Conservation (phyloP, 2,329 filamentous ascomycete genomes). For the Lizonia empirigonia region DNA sequence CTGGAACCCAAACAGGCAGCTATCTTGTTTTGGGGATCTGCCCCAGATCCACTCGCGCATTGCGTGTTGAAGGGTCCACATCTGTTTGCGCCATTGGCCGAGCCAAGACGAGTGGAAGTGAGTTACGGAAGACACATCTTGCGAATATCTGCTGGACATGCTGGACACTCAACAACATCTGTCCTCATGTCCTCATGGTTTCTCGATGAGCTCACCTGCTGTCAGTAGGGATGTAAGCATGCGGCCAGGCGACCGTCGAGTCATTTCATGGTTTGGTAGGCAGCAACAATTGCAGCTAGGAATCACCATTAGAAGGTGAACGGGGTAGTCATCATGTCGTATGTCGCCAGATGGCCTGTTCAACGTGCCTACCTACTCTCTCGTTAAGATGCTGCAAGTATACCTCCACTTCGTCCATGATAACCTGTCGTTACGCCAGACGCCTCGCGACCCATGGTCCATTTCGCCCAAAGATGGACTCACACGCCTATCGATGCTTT, state of each 20-base stretch:
- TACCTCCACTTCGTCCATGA: background rate
- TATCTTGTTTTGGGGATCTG: slow-evolving; percentile 29
- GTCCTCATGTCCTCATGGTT: background rate
- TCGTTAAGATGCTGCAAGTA: background rate
- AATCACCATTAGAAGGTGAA: background rate
- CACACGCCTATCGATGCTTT: slow-evolving; percentile 15
- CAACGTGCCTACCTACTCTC: background rate
- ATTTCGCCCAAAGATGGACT: slow-evolving; percentile 1
- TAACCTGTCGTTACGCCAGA: slow-evolving; percentile 1
- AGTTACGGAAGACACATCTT: background rate
- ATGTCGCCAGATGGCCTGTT: background rate
- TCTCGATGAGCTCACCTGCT: background rate
- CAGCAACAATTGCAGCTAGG: slow-evolving; percentile 3
- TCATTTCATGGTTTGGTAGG: background rate
- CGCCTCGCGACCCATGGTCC: slow-evolving; percentile 5
- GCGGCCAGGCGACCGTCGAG: background rate
- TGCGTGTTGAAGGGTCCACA: slow-evolving; percentile 29
- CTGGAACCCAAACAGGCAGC: slow-evolving; percentile 38
- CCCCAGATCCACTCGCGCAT: slow-evolving; percentile 33
- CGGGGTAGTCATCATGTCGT: background rate
- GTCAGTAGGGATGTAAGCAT: background rate
- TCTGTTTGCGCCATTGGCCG: slow-evolving; percentile 19
- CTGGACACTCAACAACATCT: background rate
- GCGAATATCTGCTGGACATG: background rate
- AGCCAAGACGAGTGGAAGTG: slow-evolving; percentile 1